Conservation (phyloP, 768 basidiomycete species). For the Tylopilus plumbeoviolaceoides region DNA sequence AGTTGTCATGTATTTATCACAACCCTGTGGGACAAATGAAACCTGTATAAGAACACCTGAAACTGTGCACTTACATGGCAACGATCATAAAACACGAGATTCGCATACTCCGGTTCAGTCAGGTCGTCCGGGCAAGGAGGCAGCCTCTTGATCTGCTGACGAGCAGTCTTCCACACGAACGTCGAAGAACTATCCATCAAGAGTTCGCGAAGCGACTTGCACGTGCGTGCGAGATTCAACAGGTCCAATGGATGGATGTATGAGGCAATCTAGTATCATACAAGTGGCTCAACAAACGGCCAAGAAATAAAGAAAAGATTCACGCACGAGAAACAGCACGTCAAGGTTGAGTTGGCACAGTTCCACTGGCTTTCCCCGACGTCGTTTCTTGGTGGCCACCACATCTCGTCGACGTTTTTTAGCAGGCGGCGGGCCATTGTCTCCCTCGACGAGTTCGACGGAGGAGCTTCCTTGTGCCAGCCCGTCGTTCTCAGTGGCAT, state of each 20-base stretch:
- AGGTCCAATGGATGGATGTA: conserved; percentile 33
- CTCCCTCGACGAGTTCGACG: neutral
- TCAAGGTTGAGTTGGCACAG: neutral
- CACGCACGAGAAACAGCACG: conserved; percentile 5
- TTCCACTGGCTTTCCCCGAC: neutral
- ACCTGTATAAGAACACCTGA: neutral
- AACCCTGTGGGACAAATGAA: neutral
- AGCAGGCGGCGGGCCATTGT: neutral
- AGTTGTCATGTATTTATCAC: neutral
- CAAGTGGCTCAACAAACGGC: neutral
- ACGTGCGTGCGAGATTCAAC: conserved; percentile 36
- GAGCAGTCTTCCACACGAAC: conserved; percentile 23
- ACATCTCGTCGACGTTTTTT: neutral
- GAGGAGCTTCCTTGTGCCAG: neutral
- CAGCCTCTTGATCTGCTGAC: conserved; percentile 32
- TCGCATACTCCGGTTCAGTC: neutral
- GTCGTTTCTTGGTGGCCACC: neutral
- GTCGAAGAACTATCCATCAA: conserved; percentile 29
- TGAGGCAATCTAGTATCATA: conserved; percentile 34
- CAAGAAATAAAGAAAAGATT: neutral
- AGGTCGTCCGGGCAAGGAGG: conserved; percentile 34
- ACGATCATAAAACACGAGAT: neutral
- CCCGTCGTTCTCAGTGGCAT: neutral
- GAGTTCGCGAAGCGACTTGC: conserved; percentile 35
- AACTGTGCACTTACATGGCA: conserved; percentile 14